Evolutionary conservation across 306 rosid genomes (phyloP).

Genomic region (Styphnolobium japonicum): DNA sequence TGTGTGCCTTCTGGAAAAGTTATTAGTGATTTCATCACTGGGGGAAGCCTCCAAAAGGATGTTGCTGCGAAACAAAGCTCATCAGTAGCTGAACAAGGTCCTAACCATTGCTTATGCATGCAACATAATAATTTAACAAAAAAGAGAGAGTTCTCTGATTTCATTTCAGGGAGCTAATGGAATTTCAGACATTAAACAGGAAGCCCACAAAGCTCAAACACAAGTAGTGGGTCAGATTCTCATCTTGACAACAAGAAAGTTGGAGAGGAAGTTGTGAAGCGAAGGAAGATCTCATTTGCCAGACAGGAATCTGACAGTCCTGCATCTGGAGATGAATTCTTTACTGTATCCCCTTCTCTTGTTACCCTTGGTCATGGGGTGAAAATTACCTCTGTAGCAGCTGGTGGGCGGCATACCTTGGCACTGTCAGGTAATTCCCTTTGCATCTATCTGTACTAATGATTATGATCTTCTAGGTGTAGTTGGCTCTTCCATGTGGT

Average conservation of each 20-base stretch:
- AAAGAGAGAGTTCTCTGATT: slow-evolving; percentile 22
- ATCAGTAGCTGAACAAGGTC: slow-evolving; percentile 62
- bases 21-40: slow-evolving; percentile 46
- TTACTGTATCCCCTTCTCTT: slow-evolving; percentile 57
- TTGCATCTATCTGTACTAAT: slow-evolving; percentile 19
- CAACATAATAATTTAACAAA: slow-evolving; percentile 16
- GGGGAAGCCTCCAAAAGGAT: slow-evolving; percentile 53
- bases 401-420: slow-evolving; percentile 87
- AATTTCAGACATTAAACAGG: slow-evolving; percentile 48
- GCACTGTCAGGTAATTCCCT: slow-evolving; percentile 76
- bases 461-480: slow-evolving; percentile 39
- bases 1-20: slow-evolving; percentile 77
- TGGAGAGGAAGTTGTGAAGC: slow-evolving; percentile 67
- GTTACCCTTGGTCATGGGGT: slow-evolving; percentile 66
- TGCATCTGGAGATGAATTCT: slow-evolving; percentile 63
- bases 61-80: slow-evolving; percentile 47
- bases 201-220: slow-evolving; percentile 50
- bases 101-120: background rate
- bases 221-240: slow-evolving; percentile 55
- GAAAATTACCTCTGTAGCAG: slow-evolving; percentile 68
- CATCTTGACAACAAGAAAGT: slow-evolving; percentile 51
- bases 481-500: slow-evolving; percentile 59
- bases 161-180: slow-evolving; percentile 30
- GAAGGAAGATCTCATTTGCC: slow-evolving; percentile 57
- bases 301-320: slow-evolving; percentile 67